Percentiles rank a stretch among this genome's conserved stretches.
Conservation (phyloP, 768 basidiomycete species). For the Kwoniella mangroviensis region DNA sequence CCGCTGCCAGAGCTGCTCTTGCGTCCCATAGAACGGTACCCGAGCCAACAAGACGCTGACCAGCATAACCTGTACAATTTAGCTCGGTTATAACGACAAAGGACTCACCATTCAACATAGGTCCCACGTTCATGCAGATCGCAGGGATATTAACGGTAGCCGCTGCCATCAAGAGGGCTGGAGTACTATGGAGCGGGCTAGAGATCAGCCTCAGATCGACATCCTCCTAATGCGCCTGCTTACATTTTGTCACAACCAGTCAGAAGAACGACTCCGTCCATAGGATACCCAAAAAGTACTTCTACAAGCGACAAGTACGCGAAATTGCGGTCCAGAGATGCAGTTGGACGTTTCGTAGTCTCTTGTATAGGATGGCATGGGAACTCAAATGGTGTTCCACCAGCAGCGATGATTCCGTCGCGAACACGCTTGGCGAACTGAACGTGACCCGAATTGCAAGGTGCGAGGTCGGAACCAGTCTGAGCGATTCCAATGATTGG, state of each 20-base stretch:
- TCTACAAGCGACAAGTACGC: slow-evolving; percentile 54
- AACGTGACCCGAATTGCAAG: slow-evolving; percentile 54
- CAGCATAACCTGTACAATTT: slow-evolving; percentile 22
- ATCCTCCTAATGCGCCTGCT: neutral
- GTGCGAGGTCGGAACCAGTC: slow-evolving; percentile 55
- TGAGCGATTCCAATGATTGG: slow-evolving; percentile 55
- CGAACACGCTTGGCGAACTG: slow-evolving; percentile 54
- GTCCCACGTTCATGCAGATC: slow-evolving; percentile 51
- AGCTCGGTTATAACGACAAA: too few relatives aligned
- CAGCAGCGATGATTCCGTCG: slow-evolving; percentile 56
- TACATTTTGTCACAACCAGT: slow-evolving; percentile 53
- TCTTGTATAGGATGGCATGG: slow-evolving; percentile 58
- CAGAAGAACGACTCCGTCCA: slow-evolving; percentile 56
- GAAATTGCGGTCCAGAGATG: slow-evolving; percentile 53
- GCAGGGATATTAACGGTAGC: slow-evolving; percentile 56
- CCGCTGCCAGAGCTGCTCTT: slow-evolving; percentile 40
- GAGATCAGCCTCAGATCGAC: slow-evolving; percentile 10
- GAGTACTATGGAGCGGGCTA: slow-evolving; percentile 30
- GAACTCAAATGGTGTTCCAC: slow-evolving; percentile 57
- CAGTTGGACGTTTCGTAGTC: slow-evolving; percentile 55
- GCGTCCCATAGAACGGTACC: slow-evolving; percentile 53
- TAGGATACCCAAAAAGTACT: slow-evolving; percentile 55
- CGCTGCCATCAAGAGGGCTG: slow-evolving; percentile 53
- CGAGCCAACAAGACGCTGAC: slow-evolving; percentile 45
- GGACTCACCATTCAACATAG: slow-evolving; percentile 51